Evolutionary conservation across 768 basidiomycete species (phyloP).

Genomic region (Lanmaoa pseudosensibilis): DNA sequence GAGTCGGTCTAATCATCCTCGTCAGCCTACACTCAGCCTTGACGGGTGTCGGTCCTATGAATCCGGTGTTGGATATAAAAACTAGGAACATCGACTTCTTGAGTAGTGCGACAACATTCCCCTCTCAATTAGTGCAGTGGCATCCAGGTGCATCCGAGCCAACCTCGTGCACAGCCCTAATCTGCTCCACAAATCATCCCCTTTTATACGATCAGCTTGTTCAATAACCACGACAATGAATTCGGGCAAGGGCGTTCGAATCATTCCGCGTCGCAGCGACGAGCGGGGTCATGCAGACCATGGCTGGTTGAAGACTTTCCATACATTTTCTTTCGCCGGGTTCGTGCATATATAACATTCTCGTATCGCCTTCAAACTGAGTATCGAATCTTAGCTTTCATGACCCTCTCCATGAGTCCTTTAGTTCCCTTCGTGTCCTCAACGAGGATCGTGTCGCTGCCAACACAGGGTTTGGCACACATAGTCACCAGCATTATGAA

Average conservation of each 20-base stretch:
- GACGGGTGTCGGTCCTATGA: neutral
- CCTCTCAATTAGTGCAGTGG: neutral
- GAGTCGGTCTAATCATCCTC: constrained; percentile 11
- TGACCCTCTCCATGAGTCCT: constrained; percentile 54
- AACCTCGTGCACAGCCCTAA: neutral
- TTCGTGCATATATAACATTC: constrained; percentile 34
- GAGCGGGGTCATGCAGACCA: constrained; percentile 76
- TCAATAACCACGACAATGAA: constrained; percentile 14
- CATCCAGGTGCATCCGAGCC: constrained; percentile 2
- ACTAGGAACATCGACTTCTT: neutral
- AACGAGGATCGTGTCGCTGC: constrained; percentile 89
- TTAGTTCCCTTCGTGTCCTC: constrained; percentile 80
- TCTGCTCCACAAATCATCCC: neutral
- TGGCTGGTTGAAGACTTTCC: constrained; percentile 85
- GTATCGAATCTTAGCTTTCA: constrained; percentile 48
- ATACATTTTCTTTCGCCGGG: constrained; percentile 78
- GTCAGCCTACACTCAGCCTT: constrained; percentile 6
- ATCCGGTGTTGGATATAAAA: constrained; percentile 21
- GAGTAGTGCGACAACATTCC: constrained; percentile 1
- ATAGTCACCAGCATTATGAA: constrained; percentile 82
- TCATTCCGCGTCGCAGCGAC: constrained; percentile 55
- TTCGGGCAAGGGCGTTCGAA: constrained; percentile 28
- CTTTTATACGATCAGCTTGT: neutral
- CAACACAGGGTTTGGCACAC: constrained; percentile 79
- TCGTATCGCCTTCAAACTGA: constrained; percentile 19